A percentile compares a stretch with the other conserved stretches of the same genome.
These are phyloP conservation scores for Emergomyces orientalis DNA, from an alignment of 2,329 filamentous ascomycete species.

Conservation along the genomic window DNA sequence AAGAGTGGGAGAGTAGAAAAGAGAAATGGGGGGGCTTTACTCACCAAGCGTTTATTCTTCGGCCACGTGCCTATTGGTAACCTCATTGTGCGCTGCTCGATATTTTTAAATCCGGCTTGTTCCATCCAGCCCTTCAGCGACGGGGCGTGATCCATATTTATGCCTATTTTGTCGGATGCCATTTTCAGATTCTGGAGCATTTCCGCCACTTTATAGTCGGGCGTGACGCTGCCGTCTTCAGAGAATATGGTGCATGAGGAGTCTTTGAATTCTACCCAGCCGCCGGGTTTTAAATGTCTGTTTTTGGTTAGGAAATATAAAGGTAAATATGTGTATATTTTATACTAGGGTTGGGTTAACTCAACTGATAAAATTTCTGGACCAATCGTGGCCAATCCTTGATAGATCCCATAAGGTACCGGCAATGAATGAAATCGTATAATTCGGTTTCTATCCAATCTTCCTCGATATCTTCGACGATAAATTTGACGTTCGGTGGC, in stretches of 20 bases:
- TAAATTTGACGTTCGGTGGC: constrained; percentile 52
- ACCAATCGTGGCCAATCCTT: constrained; percentile 45
- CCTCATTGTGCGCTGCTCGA: constrained; percentile 19
- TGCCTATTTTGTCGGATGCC: constrained; percentile 19
- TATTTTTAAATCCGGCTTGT: constrained; percentile 20
- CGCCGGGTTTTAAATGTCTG: constrained; percentile 15
- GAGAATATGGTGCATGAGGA: constrained; percentile 22
- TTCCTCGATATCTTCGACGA: constrained; percentile 53
- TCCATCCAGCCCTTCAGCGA: constrained; percentile 14
- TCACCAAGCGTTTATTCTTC: constrained; percentile 18
- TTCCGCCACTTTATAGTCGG: constrained; percentile 16
- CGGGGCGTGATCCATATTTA: constrained; percentile 12
- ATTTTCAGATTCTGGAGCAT: constrained; percentile 20
- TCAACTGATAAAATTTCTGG: constrained; percentile 37
- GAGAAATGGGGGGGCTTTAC: background rate
- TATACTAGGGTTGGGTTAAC: constrained; percentile 7
- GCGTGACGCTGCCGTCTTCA: constrained; percentile 22
- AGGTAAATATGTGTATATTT: background rate
- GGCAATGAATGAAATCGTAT: constrained; percentile 49
- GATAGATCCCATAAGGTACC: constrained; percentile 44
- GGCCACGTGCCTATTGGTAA: constrained; percentile 21
- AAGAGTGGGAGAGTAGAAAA: background rate
- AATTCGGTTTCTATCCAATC: constrained; percentile 46
- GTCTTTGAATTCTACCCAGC: constrained; percentile 33
- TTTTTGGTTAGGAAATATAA: background rate